Percentiles rank a stretch among this genome's conserved stretches.
Conservation (phyloP, 2,329 filamentous ascomycete species). For the Lasiodiplodia sp. region DNA sequence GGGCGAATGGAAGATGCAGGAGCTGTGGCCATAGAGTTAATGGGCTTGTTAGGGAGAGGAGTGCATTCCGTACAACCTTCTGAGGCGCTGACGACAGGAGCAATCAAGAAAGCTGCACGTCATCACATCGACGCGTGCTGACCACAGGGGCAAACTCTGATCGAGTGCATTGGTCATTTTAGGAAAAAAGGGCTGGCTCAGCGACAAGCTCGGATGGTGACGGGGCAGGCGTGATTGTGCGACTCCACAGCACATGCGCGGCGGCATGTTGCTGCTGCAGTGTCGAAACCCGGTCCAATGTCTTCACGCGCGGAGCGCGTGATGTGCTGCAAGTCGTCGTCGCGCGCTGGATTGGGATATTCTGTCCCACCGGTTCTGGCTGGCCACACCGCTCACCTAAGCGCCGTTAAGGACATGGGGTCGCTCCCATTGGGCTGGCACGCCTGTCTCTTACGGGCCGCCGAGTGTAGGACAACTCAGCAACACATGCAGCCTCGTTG, state of each 20-base stretch:
- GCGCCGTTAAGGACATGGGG: slow-evolving; percentile 20
- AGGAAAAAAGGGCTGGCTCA: neutral
- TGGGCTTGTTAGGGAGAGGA: slow-evolving; percentile 16
- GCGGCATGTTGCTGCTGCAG: slow-evolving; percentile 3
- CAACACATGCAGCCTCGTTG: slow-evolving; percentile 5
- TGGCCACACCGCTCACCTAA: slow-evolving; percentile 17
- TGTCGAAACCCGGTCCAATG: slow-evolving; percentile 16
- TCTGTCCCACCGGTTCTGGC: slow-evolving; percentile 9
- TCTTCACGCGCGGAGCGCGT: slow-evolving; percentile 19
- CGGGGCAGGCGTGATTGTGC: neutral
- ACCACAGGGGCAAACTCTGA: slow-evolving; percentile 12
- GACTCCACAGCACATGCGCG: slow-evolving; percentile 8
- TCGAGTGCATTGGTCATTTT: slow-evolving; percentile 3
- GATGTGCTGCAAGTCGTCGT: slow-evolving; percentile 10
- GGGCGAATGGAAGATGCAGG: slow-evolving; percentile 64
- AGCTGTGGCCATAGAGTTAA: slow-evolving; percentile 46
- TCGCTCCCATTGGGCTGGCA: slow-evolving; percentile 4
- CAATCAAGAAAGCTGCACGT: slow-evolving; percentile 20
- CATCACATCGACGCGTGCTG: slow-evolving; percentile 10
- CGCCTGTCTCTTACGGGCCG: slow-evolving; percentile 7
- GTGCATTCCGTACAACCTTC: slow-evolving; percentile 27
- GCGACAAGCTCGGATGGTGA: neutral
- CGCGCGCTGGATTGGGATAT: neutral
- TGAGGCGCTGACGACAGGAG: slow-evolving; percentile 25
- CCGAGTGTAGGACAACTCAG: slow-evolving; percentile 20